A percentile compares a stretch with the other conserved stretches of the same genome.
These are phyloP conservation scores for Astragalus membranaceus DNA, from an alignment of 306 rosid species.

Conservation along the genomic window DNA sequence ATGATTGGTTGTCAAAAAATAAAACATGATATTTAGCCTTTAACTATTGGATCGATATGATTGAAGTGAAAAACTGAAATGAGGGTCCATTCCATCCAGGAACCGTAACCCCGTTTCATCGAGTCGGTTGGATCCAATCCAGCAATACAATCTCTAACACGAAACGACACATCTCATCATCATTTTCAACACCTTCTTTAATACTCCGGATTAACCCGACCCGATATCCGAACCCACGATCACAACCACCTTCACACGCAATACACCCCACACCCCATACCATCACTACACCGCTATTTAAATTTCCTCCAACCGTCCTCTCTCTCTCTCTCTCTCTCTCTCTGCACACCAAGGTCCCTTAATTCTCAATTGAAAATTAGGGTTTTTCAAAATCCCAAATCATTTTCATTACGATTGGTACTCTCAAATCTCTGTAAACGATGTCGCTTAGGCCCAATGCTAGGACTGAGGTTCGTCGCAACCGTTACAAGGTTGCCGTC, in stretches of 20 bases:
- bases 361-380: slow-evolving; percentile 25
- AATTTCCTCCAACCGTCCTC: slow-evolving; percentile 3
- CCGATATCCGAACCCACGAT: background rate
- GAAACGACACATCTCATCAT: background rate
- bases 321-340: background rate
- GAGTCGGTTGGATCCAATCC: slow-evolving; percentile 2
- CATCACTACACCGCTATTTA: slow-evolving; percentile 23
- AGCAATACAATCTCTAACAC: background rate
- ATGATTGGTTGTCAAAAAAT: too few relatives aligned
- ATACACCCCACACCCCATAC: background rate
- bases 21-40: too few relatives aligned
- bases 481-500: slow-evolving; percentile 86
- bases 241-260: slow-evolving; percentile 6
- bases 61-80: slow-evolving; percentile 13
- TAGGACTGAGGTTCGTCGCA: slow-evolving; percentile 87
- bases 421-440: background rate
- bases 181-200: background rate
- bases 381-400: slow-evolving; percentile 31
- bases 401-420: slow-evolving; percentile 4
- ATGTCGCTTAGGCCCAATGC: slow-evolving; percentile 88
- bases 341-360: slow-evolving; percentile 7
- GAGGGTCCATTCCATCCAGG: background rate
- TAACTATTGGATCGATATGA: background rate
- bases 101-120: slow-evolving; percentile 5
- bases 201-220: background rate